A percentile compares a stretch with the other conserved stretches of the same genome.
Evolutionary conservation across 23 red algal genomes (phyloP).

Genomic region (Porphyridium purpureum): DNA sequence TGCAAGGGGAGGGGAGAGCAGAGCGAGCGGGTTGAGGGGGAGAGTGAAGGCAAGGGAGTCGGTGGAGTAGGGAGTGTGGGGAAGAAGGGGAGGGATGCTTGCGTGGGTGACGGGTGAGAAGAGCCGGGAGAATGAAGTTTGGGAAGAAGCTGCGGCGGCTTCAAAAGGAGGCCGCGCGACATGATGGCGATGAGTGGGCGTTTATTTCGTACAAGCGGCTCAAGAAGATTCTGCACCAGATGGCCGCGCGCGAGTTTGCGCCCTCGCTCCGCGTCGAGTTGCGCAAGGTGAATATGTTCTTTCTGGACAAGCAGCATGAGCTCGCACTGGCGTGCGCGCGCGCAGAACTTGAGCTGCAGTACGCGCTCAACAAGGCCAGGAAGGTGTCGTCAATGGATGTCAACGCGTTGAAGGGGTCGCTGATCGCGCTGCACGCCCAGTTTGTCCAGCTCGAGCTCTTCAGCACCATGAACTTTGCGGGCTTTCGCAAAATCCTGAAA

Average conservation of each 20-base stretch:
- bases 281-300: slow-evolving; percentile 37
- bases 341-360: neutral
- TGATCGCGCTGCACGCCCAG: slow-evolving; percentile 12
- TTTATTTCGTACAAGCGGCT: slow-evolving; percentile 24
- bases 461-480: slow-evolving; percentile 19
- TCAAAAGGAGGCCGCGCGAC: slow-evolving; percentile 8
- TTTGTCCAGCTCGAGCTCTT: slow-evolving; percentile 14
- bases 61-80: too few species aligned
- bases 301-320: slow-evolving; percentile 16
- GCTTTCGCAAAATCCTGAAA: slow-evolving; percentile 29
- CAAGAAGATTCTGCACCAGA: slow-evolving; percentile 6
- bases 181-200: slow-evolving; percentile 1
- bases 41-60: too few species aligned
- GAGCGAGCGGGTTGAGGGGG: too few species aligned
- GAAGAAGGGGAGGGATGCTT: too few species aligned
- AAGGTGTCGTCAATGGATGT: slow-evolving; percentile 1
- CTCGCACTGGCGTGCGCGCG: neutral
- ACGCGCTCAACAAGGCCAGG: neutral
- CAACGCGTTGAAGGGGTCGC: slow-evolving; percentile 1
- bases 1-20: too few species aligned
- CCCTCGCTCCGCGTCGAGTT: slow-evolving; percentile 5
- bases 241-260: slow-evolving; percentile 3
- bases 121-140: slow-evolving; percentile 24
- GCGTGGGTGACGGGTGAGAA: too few species aligned
- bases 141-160: slow-evolving; percentile 19